Percentiles rank a stretch among this genome's conserved stretches.
Evolutionary conservation across 352 stramenopile genomes (phyloP).

Genomic region (Phytophthora pluvialis): DNA sequence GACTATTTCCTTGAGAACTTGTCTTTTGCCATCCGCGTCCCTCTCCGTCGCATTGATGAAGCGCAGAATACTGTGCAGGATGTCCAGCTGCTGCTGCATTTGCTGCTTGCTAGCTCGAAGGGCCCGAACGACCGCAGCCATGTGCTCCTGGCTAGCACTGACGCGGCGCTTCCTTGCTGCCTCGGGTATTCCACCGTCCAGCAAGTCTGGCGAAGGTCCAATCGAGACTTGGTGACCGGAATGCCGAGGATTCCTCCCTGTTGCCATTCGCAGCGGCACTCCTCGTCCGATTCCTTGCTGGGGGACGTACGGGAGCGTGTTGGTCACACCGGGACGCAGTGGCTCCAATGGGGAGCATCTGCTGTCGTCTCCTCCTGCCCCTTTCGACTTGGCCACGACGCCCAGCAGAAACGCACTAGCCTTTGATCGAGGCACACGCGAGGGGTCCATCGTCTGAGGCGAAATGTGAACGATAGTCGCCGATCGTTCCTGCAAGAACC

Average conservation of each 20-base stretch:
- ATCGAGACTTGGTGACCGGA: slow-evolving; percentile 19
- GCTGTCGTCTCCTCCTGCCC: slow-evolving; percentile 22
- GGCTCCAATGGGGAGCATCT: slow-evolving; percentile 28
- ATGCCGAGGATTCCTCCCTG: slow-evolving; percentile 13
- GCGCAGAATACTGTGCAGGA: slow-evolving; percentile 46
- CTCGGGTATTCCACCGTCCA: slow-evolving; percentile 6
- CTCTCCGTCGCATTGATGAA: slow-evolving; percentile 37
- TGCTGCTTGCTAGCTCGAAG: slow-evolving; percentile 48
- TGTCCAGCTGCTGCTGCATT: slow-evolving; percentile 45
- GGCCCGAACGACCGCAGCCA: slow-evolving; percentile 38
- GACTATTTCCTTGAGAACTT: slow-evolving; percentile 49
- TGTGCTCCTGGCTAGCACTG: slow-evolving; percentile 27
- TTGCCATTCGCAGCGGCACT: slow-evolving; percentile 31
- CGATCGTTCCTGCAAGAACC: slow-evolving; percentile 64
- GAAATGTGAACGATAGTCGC: slow-evolving; percentile 51
- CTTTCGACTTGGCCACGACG: slow-evolving; percentile 50
- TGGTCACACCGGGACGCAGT: slow-evolving; percentile 26
- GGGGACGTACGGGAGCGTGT: slow-evolving; percentile 39
- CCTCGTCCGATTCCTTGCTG: slow-evolving; percentile 34
- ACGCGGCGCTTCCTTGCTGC: slow-evolving; percentile 3
- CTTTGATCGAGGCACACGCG: slow-evolving; percentile 52
- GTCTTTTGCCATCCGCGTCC: slow-evolving; percentile 29
- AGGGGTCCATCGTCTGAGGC: not conserved
- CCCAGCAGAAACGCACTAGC: slow-evolving; percentile 62
- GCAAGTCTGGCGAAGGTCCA: not conserved